Evolutionary conservation across 73 alveolate genomes (phyloP), one percentile per base, ranked within the genome.

Genomic region (Paramecium bursaria): DNA sequence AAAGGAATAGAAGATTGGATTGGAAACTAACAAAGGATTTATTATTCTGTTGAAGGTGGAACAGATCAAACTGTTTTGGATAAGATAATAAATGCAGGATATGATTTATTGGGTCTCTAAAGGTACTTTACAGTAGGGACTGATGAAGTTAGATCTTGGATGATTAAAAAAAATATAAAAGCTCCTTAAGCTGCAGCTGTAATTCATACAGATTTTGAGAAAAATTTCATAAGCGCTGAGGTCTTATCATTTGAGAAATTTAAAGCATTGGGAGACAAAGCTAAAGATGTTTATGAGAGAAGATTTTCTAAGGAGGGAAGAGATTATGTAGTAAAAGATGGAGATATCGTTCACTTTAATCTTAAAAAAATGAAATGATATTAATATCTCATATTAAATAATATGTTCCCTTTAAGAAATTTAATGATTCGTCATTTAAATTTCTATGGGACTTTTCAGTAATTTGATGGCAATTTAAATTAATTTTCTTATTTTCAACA

Each of bases 141-240:
- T 19, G 95, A 90, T 90, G 95, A 90, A 79, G 93, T 87, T 14
- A 89, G 90, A 89, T 74, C 88, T 74, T 89, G 94, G 94, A 89
- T 92, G 11, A 80, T 86, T 2, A 89, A 89, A 75, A 89, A 89
- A 67, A 89, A 89, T 5, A 33, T 74, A 26, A 89, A 86, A 31
- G 94, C 94, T 2, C 94, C 94, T 47, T 73, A 61, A 52, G 93
- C 93, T 46, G 93, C 93, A 13, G 86, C 88, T 23, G 75, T 79
- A 9, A 87, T 87, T 60, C 93, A 87, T 57, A 46, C 91, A 15
- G 93, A 87, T 87, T 87, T 87, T 75, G 92, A 74, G 57, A 73
- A 88, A 42, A 92, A 92, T 4, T 89, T 89, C 55, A 75, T 86
- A 25, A 73, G 85, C 74, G 94, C 94, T 53, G 94, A 89, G 74